phyloP scores from a whole-genome alignment of 345 rosid species.

The Aquilaria sinensis region DNA sequence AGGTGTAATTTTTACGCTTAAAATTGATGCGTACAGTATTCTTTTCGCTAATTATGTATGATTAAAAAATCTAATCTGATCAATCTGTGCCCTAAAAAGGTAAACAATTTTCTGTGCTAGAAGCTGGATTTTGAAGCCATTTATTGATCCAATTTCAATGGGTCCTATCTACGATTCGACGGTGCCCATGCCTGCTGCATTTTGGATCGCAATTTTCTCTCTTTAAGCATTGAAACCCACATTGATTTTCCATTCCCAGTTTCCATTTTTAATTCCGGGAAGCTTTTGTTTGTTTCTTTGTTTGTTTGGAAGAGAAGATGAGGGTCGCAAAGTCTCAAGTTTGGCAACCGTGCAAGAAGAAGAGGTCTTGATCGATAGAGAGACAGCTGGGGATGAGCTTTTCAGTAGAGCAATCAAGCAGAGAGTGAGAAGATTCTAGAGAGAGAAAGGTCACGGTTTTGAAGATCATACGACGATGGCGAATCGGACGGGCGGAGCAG shows the following conservation, averaged over 20 bases:
- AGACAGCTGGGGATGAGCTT: background rate
- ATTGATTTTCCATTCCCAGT: background rate
- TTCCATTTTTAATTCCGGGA: background rate
- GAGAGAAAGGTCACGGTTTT: background rate
- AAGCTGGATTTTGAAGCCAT: too few species aligned
- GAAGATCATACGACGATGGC: slow-evolving; percentile 24
- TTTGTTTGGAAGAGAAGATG: slow-evolving; percentile 26
- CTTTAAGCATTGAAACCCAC: background rate
- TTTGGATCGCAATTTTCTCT: background rate
- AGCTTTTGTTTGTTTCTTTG: background rate
- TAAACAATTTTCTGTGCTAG: too few species aligned
- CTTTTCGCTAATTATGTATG: too few species aligned
- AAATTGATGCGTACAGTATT: too few species aligned
- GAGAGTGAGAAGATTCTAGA: background rate
- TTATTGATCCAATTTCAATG: background rate
- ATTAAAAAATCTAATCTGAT: too few species aligned
- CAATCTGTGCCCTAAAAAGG: too few species aligned
- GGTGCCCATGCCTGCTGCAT: background rate
- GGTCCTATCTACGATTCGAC: slow-evolving; percentile 4
- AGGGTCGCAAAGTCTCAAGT: slow-evolving; percentile 88
- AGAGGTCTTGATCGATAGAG: slow-evolving; percentile 53
- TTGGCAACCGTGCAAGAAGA: slow-evolving; percentile 99
- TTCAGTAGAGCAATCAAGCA: slow-evolving; percentile 2
- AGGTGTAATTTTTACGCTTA: too few species aligned
- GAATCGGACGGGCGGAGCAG: slow-evolving; percentile 30